Evolutionary conservation across 164 flowering plant genomes (phyloP).

Genomic region (Chimonanthus praecox): DNA sequence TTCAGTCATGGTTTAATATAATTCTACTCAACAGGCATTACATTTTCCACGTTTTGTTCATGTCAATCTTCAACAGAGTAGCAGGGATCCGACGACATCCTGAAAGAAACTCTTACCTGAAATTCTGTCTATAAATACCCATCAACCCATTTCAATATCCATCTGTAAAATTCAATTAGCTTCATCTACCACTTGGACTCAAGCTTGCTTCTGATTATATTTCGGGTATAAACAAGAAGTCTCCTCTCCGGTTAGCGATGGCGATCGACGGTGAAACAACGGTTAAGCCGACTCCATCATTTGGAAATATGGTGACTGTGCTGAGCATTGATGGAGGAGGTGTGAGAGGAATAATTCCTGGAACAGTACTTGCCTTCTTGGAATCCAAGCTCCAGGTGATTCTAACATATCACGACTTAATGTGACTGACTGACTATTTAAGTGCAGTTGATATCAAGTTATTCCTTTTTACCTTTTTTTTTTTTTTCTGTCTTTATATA

Average conservation of each 20-base stretch:
- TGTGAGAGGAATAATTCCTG: conserved; percentile 20
- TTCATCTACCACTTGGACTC: neutral
- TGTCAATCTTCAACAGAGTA: no score
- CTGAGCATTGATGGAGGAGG: conserved; percentile 22
- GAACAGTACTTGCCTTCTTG: neutral
- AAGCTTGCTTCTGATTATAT: neutral
- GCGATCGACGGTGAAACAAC: neutral
- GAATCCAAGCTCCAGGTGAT: neutral
- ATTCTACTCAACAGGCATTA: no score
- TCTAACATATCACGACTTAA: neutral
- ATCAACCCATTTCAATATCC: neutral
- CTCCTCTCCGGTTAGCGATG: neutral
- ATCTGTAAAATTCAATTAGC: neutral
- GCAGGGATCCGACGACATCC: neutral
- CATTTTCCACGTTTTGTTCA: no score
- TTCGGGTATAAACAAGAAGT: neutral
- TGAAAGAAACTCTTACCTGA: neutral
- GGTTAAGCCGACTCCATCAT: neutral
- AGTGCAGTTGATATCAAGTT: neutral
- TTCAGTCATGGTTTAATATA: no score
- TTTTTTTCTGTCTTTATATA: neutral
- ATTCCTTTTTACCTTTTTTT: neutral
- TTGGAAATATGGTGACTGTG: conserved; percentile 8
- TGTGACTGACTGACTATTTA: neutral
- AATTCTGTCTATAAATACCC: neutral